A percentile compares a stretch with the other conserved stretches of the same genome.
phyloP scores from a whole-genome alignment of 129 eudicot genomes.

The Flaveria ramosissima region DNA sequence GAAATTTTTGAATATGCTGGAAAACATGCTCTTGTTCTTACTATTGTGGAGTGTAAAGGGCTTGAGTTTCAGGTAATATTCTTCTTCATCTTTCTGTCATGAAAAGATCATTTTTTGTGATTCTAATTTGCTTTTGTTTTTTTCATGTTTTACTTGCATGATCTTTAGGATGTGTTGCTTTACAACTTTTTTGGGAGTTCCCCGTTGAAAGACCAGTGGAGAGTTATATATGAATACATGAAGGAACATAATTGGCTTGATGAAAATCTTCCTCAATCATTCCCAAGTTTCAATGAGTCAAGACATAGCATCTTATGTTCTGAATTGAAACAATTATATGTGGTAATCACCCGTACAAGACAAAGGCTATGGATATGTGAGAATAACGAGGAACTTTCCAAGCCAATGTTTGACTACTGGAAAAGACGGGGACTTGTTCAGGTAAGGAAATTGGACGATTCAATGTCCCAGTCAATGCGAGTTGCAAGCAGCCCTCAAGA shows the following conservation, averaged over 20 bases:
- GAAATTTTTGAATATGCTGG: constrained; percentile 59
- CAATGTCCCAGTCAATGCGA: constrained; percentile 75
- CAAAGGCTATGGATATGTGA: constrained; percentile 90
- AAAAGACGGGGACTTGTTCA: constrained; percentile 55
- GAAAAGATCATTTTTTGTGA: not conserved
- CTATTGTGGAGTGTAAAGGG: constrained; percentile 83
- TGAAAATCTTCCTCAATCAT: constrained; percentile 31
- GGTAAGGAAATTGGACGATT: constrained; percentile 58
- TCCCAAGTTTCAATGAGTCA: constrained; percentile 51
- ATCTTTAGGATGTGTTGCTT: constrained; percentile 42
- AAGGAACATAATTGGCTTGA: constrained; percentile 51
- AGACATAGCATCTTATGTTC: constrained; percentile 70
- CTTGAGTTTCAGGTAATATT: constrained; percentile 83
- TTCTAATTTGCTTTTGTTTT: not conserved
- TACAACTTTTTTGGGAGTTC: constrained; percentile 86
- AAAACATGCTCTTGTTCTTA: constrained; percentile 67
- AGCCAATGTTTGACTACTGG: constrained; percentile 87
- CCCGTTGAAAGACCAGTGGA: constrained; percentile 68
- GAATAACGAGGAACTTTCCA: constrained; percentile 56
- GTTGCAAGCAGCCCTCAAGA: constrained; percentile 78
- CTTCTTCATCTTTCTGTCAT: not conserved
- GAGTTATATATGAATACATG: constrained; percentile 77
- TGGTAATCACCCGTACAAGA: constrained; percentile 82
- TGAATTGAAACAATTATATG: constrained; percentile 75
- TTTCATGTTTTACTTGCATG: not conserved